These are phyloP conservation scores for Penicillium turbatum DNA, from an alignment of 495 filamentous ascomycete species.

Conservation along the genomic window DNA sequence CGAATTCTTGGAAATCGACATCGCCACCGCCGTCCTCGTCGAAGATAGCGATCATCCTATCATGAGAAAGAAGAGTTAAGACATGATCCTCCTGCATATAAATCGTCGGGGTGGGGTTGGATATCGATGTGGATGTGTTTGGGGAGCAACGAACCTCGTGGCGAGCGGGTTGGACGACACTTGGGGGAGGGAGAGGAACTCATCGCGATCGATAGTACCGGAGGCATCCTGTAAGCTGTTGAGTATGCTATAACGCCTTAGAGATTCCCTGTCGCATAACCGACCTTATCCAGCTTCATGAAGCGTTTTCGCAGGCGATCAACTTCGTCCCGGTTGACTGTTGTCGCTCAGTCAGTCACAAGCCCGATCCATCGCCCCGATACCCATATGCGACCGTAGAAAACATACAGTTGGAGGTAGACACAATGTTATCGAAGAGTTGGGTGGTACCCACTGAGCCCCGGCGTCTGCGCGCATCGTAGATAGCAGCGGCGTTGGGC, in stretches of 20 bases:
- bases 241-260: neutral
- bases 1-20: slow-evolving; percentile 99
- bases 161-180: slow-evolving; percentile 97
- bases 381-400: neutral
- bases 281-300: slow-evolving; percentile 97
- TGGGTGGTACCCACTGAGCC: slow-evolving; percentile 75
- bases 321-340: slow-evolving; percentile 96
- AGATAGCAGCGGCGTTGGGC: slow-evolving; percentile 49
- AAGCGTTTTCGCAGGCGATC: slow-evolving; percentile 93
- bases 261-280: slow-evolving; percentile 8
- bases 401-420: slow-evolving; percentile 86
- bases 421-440: slow-evolving; percentile 92
- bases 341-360: slow-evolving; percentile 19
- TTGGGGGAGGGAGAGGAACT: slow-evolving; percentile 95
- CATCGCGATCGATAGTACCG: slow-evolving; percentile 96
- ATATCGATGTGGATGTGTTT: neutral
- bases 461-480: slow-evolving; percentile 45
- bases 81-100: neutral
- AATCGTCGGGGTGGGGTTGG: neutral
- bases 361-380: neutral
- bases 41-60: slow-evolving; percentile 98
- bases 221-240: slow-evolving; percentile 72
- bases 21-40: slow-evolving; percentile 98
- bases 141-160: slow-evolving; percentile 59
- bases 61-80: neutral